phyloP scores from a whole-genome alignment of 192 early-diverging fungal genomes.

The Backusella westeae region DNA sequence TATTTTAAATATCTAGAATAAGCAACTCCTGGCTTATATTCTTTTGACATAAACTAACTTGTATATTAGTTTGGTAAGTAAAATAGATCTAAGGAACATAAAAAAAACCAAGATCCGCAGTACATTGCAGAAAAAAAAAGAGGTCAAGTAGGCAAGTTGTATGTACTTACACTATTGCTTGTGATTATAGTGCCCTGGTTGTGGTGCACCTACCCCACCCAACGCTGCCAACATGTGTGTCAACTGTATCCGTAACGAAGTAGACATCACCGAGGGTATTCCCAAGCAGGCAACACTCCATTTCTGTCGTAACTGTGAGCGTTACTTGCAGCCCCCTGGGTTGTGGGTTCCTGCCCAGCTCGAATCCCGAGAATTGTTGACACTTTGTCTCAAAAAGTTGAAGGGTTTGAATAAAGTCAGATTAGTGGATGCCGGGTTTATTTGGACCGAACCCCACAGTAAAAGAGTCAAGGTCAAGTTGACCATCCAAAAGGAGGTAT shows the following conservation, averaged over 20 bases:
- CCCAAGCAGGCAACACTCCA: slow-evolving; percentile 96
- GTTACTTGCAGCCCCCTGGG: slow-evolving; percentile 94
- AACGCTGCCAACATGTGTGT: slow-evolving; percentile 99
- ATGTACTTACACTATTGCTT: not conserved
- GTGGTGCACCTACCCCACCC: slow-evolving; percentile 91
- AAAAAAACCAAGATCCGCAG: not conserved
- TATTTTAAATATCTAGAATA: not conserved
- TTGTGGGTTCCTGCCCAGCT: slow-evolving; percentile 86
- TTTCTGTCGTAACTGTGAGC: slow-evolving; percentile 96
- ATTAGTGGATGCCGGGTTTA: slow-evolving; percentile 95
- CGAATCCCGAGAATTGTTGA: slow-evolving; percentile 88
- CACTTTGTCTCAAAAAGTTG: slow-evolving; percentile 91
- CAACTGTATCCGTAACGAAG: slow-evolving; percentile 94
- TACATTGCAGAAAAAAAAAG: not conserved
- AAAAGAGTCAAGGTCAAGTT: slow-evolving; percentile 95
- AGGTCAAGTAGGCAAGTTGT: not conserved
- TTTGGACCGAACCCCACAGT: slow-evolving; percentile 93
- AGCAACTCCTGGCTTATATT: not conserved
- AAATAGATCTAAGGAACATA: not conserved
- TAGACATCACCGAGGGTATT: slow-evolving; percentile 98
- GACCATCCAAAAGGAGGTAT: slow-evolving; percentile 98
- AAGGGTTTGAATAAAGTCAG: slow-evolving; percentile 90
- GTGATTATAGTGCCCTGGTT: slow-evolving; percentile 45
- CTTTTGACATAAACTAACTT: not conserved
- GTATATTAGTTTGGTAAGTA: not conserved